Base-by-base conservation (phyloP, 208 protist genomes). In the Leptomonas pyrrhocoris region DNA sequence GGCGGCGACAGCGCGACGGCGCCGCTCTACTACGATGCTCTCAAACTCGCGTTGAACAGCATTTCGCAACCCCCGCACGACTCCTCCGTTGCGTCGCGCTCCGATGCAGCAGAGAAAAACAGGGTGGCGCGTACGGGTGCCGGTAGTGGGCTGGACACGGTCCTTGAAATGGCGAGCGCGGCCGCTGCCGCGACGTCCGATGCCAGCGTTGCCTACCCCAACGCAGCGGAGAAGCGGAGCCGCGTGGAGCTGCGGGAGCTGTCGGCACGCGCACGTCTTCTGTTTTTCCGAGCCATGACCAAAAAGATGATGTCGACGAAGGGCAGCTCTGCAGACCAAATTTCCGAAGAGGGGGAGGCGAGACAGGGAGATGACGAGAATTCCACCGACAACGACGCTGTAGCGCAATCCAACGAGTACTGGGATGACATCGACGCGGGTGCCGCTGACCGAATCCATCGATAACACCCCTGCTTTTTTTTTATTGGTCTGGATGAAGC, bases 251-350 rank as follows among this genome's bases (percentile, higher is more conserved):
- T 89, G 60, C 58, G 56, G 7, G 67, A 77, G 21, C 34, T 91
- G 56, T 62, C 64, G 1, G 49, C 73, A 6, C 80, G 86, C 16
- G 85, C 89, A 1, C 83, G 86, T 18, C 53, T 78, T 7, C 76
- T 85, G 23, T 94, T 89, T 66, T 78, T 94, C 59, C 83, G 89
- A 12, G 85, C 86, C 13, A 88, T 94, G 89, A 92, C 85, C n/a
- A 92, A 93, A 54, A 89, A 84, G 56, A 74, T 83, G 76, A 72
- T 89, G 61, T 45, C 61, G 13, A 4, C 30, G 3, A 67, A 67
- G 42, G 45, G 49, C 28, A 36, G 8, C 46, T 19, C 1, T 12
- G 15, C 42, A 0, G 57, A 25, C 2, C 1, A 12, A 21, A 11
- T 12, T 7, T 8, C 9, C 42, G 11, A 51, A 6, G 27, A 27